These are phyloP conservation scores for Saccharomyces hybrid DNA, from an alignment of 1,139 yeast species.

Conservation along the genomic window DNA sequence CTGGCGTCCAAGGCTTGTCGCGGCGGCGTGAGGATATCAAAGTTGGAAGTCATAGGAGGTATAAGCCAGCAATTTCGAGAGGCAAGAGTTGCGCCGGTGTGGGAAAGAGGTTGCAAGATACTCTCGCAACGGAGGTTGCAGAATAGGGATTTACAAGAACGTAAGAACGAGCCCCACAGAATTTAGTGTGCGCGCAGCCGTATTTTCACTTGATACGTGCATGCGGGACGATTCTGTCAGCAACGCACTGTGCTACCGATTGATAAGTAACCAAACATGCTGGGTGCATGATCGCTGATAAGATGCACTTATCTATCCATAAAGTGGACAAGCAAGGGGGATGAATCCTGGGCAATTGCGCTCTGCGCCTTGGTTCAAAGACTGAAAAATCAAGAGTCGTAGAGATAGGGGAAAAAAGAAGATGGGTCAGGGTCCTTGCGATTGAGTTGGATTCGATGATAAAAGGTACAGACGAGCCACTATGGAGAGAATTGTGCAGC, in stretches of 20 bases:
- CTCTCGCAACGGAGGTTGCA: background rate
- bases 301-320: background rate
- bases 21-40: background rate
- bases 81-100: background rate
- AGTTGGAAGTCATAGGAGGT: background rate
- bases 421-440: background rate
- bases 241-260: background rate
- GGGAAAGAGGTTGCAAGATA: background rate
- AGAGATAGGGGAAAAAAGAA: background rate
- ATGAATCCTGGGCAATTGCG: background rate
- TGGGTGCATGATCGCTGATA: background rate
- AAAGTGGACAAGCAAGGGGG: background rate
- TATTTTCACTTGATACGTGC: background rate
- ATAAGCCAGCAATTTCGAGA: background rate
- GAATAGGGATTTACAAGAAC: background rate
- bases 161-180: background rate
- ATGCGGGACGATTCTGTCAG: background rate
- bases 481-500: conserved; percentile 26
- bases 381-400: background rate
- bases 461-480: background rate
- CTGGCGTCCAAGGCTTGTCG: background rate
- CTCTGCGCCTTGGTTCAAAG: background rate
- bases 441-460: background rate
- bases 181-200: background rate
- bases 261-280: background rate